Base-by-base conservation (phyloP, 441 rosid species). In the Theobroma grandiflorum region DNA sequence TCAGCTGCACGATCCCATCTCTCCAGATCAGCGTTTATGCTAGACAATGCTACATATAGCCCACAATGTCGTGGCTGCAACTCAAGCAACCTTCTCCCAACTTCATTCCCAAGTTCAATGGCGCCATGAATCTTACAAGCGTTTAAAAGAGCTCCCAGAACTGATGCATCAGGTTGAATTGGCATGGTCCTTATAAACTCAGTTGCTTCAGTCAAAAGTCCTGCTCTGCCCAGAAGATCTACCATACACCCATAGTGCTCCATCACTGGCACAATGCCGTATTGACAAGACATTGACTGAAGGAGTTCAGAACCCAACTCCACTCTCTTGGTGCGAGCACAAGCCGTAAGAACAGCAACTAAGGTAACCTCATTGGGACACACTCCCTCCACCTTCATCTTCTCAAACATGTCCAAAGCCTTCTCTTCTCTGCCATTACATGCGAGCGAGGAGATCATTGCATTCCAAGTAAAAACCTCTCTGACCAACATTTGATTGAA, bases 171-270 rank as follows among this genome's bases (percentile, higher is more conserved):
- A 0, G 94, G 90, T 85, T 87, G 79, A 3, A 87, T 87, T 10
- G 91, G 91, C 90, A 94, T 82, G 9, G 77, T 87, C 53, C 61
- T 84, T 2, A 87, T 55, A 14, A 91, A 79, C 53, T 90, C 90
- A 10, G 47, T 76, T 1, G 94, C 94, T 59, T 89, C 94, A 72
- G 50, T 80, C 80, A 94, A 53, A 33, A 89, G 72, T 38, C 98
- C 95, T n/a, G 94, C 95, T 85, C 90, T 91, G 45, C 94, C 98
- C 37, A 94, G 69, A 64, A 94, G 92, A 91, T 92, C 93, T 86
- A 94, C 93, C 77, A 88, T 78, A 77, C 97, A 94, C 43, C 95
- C 93, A 55, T 89, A 92, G 77, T 91, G 94, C 81, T 92, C 94
- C 86, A 92, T 86, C 64, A 75, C 70, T 59, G 94, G 94, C 57